These are phyloP conservation scores for Boletus subparvulus DNA, from an alignment of 768 basidiomycete species.

Conservation along the genomic window DNA sequence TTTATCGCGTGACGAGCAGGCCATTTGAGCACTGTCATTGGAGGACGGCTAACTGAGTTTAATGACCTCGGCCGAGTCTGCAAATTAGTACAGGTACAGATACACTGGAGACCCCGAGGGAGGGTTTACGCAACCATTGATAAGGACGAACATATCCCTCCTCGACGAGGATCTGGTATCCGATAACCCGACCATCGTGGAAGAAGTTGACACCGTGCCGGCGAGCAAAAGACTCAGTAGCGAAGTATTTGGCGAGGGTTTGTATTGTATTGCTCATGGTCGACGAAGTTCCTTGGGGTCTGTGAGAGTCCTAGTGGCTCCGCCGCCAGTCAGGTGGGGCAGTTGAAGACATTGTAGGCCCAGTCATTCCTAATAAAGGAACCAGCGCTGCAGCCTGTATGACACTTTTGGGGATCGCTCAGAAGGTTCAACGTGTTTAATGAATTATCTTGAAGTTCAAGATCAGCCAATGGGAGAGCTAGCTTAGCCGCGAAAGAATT, in stretches of 20 bases:
- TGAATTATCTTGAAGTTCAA: slow-evolving; percentile 47
- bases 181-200: slow-evolving; percentile 96
- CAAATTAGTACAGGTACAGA: too few relatives aligned
- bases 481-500: too few relatives aligned
- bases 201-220: slow-evolving; percentile 89
- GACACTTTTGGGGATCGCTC: too few relatives aligned
- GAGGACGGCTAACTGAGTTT: too few relatives aligned
- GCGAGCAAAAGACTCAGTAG: slow-evolving; percentile 89
- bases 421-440: slow-evolving; percentile 29
- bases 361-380: too few relatives aligned
- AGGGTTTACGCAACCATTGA: neutral
- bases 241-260: slow-evolving; percentile 56
- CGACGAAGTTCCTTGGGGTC: slow-evolving; percentile 80
- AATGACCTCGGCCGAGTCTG: too few relatives aligned
- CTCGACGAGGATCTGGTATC: slow-evolving; percentile 96
- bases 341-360: too few relatives aligned
- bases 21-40: too few relatives aligned
- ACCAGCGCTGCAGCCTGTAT: too few relatives aligned
- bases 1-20: too few relatives aligned
- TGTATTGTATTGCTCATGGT: slow-evolving; percentile 75
- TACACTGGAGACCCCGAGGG: too few relatives aligned
- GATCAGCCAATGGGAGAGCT: too few relatives aligned
- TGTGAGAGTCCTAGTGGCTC: slow-evolving; percentile 72
- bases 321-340: slow-evolving; percentile 24
- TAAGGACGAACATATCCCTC: slow-evolving; percentile 98